phyloP scores from a whole-genome alignment of 1,139 yeast genomes.

The Debaryomycetaceae sp. region DNA sequence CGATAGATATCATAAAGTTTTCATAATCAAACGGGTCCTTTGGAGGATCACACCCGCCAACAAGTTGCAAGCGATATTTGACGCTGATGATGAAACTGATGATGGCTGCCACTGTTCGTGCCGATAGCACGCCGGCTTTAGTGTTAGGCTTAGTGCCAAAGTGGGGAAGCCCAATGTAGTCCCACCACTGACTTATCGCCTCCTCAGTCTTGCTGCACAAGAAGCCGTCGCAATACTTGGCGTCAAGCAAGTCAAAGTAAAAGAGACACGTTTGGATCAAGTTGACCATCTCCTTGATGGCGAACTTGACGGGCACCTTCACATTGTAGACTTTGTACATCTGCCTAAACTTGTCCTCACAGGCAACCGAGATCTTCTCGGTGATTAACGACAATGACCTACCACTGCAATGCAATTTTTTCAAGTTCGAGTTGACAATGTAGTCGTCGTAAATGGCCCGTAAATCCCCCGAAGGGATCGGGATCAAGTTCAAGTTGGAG shows the following conservation, averaged over 20 bases:
- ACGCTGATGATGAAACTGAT: slow-evolving; percentile 67
- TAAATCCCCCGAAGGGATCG: slow-evolving; percentile 63
- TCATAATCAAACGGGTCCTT: slow-evolving; percentile 85
- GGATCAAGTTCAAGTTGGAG: slow-evolving; percentile 65
- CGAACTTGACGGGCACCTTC: slow-evolving; percentile 54
- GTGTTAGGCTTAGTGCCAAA: slow-evolving; percentile 44
- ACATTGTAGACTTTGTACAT: slow-evolving; percentile 53
- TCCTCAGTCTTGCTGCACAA: slow-evolving; percentile 72
- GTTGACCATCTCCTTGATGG: slow-evolving; percentile 71
- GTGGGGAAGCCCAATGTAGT: slow-evolving; percentile 60
- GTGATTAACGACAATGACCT: slow-evolving; percentile 69
- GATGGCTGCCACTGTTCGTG: slow-evolving; percentile 59
- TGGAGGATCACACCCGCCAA: slow-evolving; percentile 76
- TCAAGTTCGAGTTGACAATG: slow-evolving; percentile 69
- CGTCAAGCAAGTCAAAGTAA: slow-evolving; percentile 71
- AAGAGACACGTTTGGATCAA: slow-evolving; percentile 71
- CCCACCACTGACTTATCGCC: slow-evolving; percentile 83
- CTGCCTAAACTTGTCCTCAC: slow-evolving; percentile 78
- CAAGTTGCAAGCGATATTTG: slow-evolving; percentile 56
- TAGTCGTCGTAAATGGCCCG: slow-evolving; percentile 52
- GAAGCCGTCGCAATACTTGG: slow-evolving; percentile 75
- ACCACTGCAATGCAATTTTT: slow-evolving; percentile 79
- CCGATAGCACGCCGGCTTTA: slow-evolving; percentile 53
- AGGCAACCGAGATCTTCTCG: slow-evolving; percentile 64
- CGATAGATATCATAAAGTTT: slow-evolving; percentile 53